Base-by-base conservation (phyloP, 164 flowering plant genomes). In the Umbilicus rupestris region DNA sequence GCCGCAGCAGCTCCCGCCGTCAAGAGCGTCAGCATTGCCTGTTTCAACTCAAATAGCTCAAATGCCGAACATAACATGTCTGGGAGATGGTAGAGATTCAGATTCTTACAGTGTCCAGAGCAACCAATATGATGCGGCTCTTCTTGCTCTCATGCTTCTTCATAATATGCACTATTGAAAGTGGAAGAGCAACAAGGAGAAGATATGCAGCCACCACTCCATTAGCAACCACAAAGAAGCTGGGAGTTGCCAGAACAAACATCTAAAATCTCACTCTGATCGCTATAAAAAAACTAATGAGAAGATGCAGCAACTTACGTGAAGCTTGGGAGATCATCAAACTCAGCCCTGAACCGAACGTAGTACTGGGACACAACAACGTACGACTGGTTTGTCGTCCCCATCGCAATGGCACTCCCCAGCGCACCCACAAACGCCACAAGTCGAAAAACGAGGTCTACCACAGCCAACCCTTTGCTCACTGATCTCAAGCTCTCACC, bases 1-100 rank as follows among this genome's bases (percentile, higher is more conserved):
- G 84, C 79, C 33, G 87, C 83, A 6, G 83, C 76, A 15, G 85
- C 83, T 49, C 74, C 86, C 1, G 81, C 74, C 11, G 80, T 82
- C 66, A 79, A 63, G 11, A 81, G 74, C 10, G 74, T 77, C 41
- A 82, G 69, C 74, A 74, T 77, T 47, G 37, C 78, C 85, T 81
- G 35, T 5, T 26, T 44, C 14, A 24, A 44, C 7, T 20, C n/a
- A 66, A 15, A 24, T n/a, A n/a, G n/a, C n/a, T n/a, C n/a, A n/a
- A n/a, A n/a, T n/a, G n/a, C n/a, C n/a, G n/a, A n/a, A n/a, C n/a
- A n/a, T n/a, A n/a, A n/a, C n/a, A n/a, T n/a, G n/a, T n/a, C n/a
- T n/a, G n/a, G n/a, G n/a, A n/a, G n/a, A n/a, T n/a, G n/a, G n/a
- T n/a, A n/a, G n/a, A n/a, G n/a, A n/a, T n/a, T n/a, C n/a, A n/a